Conservation (phyloP, 139 green algal species). For the Microglena sp. region DNA sequence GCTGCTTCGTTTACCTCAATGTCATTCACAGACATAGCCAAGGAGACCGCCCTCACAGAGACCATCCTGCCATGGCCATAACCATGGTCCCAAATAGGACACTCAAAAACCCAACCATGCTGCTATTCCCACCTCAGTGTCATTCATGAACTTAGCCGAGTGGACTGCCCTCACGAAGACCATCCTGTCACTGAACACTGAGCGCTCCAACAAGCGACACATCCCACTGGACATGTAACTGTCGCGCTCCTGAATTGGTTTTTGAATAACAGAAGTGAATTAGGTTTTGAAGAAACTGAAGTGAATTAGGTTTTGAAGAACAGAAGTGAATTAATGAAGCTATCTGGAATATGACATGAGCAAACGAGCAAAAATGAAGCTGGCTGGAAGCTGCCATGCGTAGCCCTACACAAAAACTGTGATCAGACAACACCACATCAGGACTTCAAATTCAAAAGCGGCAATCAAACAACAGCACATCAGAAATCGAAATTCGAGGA, state of each 20-base stretch:
- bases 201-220: conserved; percentile 84
- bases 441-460: no score
- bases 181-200: conserved; percentile 94
- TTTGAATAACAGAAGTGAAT: neutral
- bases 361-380: no score
- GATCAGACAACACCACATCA: no score
- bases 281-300: neutral
- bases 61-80: neutral
- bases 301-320: neutral
- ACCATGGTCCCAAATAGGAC: neutral
- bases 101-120: no score
- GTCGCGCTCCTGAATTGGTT: conserved; percentile 41
- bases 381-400: no score
- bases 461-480: no score
- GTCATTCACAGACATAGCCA: no score
- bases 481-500: no score
- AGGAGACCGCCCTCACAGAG: neutral
- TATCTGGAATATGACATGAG: no score
- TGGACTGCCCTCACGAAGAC: conserved; percentile 93
- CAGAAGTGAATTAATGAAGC: no score
- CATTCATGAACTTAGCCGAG: conserved; percentile 61
- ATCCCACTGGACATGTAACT: conserved; percentile 25
- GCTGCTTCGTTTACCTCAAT: no score
- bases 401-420: no score
- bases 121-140: conserved; percentile 38